Percentiles rank a stretch among this genome's conserved stretches.
Conservation (phyloP, 768 basidiomycete genomes). For the Mycena latifolia region DNA sequence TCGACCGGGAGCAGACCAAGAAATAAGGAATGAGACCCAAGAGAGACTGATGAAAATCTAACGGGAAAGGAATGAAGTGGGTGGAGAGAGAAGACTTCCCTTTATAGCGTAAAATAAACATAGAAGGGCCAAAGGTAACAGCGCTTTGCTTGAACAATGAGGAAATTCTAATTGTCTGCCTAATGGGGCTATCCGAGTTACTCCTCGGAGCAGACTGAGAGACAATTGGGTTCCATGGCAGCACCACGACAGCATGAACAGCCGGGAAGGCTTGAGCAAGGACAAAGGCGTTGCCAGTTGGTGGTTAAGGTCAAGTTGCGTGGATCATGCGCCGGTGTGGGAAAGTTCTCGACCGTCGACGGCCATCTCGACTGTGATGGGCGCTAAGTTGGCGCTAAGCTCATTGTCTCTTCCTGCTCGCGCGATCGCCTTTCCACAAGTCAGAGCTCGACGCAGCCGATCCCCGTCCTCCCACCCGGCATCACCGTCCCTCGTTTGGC, state of each 20-base stretch:
- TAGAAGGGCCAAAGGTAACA: constrained; percentile 1
- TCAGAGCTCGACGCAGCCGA: too few species aligned
- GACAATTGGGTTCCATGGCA: constrained; percentile 23
- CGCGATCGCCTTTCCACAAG: too few species aligned
- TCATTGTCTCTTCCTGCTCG: too few species aligned
- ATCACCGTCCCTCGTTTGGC: too few species aligned
- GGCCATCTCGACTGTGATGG: too few species aligned
- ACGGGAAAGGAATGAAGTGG: constrained; percentile 5
- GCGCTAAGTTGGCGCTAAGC: too few species aligned
- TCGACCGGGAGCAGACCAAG: constrained; percentile 35
- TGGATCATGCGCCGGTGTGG: not conserved
- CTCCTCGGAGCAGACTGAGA: not conserved
- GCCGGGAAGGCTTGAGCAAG: not conserved
- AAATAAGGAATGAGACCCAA: constrained; percentile 23
- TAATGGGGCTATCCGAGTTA: not conserved
- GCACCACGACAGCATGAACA: not conserved
- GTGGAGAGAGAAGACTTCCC: not conserved
- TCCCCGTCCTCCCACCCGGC: too few species aligned
- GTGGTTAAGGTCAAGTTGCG: not conserved
- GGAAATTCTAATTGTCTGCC: not conserved
- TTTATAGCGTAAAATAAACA: constrained; percentile 17
- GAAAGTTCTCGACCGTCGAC: too few species aligned
- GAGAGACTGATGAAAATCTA: constrained; percentile 13
- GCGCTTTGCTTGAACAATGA: constrained; percentile 6
- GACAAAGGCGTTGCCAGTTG: not conserved